phyloP scores from a whole-genome alignment of 495 filamentous ascomycete species.

The Trichoderma erinaceum region DNA sequence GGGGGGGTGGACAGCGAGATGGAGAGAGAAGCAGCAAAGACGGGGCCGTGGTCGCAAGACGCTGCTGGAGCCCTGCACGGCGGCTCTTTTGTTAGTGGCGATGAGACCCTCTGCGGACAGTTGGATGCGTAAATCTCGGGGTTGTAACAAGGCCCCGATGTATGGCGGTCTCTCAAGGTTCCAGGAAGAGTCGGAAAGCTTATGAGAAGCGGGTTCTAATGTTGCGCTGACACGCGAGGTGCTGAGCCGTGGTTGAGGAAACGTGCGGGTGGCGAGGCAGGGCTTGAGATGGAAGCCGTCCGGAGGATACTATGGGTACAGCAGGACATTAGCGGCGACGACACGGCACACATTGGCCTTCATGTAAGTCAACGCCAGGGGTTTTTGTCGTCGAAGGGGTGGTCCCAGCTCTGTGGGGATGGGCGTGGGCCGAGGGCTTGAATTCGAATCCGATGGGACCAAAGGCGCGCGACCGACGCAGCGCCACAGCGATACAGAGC shows the following conservation, averaged over 20 bases:
- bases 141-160: background rate
- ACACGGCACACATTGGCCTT: background rate
- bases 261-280: slow-evolving; percentile 10
- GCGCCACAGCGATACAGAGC: background rate
- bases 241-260: slow-evolving; percentile 1
- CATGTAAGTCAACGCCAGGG: slow-evolving; percentile 14
- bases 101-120: slow-evolving; percentile 1
- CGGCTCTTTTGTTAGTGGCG: slow-evolving; percentile 13
- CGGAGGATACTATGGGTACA: background rate
- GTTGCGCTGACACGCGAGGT: slow-evolving; percentile 13
- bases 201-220: slow-evolving; percentile 10
- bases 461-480: background rate
- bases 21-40: slow-evolving; percentile 6
- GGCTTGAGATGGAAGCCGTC: background rate
- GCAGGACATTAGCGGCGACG: slow-evolving; percentile 2
- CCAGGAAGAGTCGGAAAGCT: slow-evolving; percentile 11
- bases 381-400: background rate
- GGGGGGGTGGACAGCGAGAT: slow-evolving; percentile 5
- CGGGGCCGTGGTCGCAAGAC: slow-evolving; percentile 8
- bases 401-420: background rate
- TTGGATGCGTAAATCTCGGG: background rate
- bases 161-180: background rate
- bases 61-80: slow-evolving; percentile 9
- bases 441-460: background rate
- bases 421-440: slow-evolving; percentile 8